These are phyloP conservation scores for Syzygium aqueum DNA, from an alignment of 345 rosid genomes.

Conservation along the genomic window DNA sequence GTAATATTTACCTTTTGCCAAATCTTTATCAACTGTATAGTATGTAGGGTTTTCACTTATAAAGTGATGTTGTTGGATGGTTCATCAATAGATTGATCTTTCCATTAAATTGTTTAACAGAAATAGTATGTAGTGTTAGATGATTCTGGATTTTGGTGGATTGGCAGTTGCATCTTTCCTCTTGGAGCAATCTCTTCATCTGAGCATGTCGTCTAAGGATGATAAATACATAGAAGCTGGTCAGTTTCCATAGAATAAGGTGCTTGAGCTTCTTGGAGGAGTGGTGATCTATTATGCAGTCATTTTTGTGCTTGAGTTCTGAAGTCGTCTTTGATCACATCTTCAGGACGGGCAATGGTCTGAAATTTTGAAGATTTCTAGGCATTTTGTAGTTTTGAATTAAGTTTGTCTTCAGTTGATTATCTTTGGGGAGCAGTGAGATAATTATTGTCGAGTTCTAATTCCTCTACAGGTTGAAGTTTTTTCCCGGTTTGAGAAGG, in stretches of 20 bases:
- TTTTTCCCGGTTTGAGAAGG: background rate
- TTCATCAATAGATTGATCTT: background rate
- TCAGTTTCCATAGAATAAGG: background rate
- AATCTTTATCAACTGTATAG: background rate
- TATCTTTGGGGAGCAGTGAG: no score
- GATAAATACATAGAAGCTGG: background rate
- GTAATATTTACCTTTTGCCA: background rate
- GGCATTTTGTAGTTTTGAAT: background rate
- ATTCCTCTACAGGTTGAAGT: background rate
- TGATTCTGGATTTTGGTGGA: background rate
- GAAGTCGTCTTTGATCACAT: background rate
- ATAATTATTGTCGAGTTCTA: background rate
- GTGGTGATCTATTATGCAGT: background rate
- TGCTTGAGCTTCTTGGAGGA: background rate
- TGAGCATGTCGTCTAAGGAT: no score
- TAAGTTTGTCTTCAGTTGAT: background rate
- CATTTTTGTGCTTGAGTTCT: background rate
- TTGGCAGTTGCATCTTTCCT: background rate
- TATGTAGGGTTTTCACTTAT: background rate
- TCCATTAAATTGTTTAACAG: background rate
- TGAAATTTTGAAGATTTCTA: background rate
- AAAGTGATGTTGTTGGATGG: background rate
- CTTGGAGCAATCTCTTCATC: no score
- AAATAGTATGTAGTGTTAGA: background rate
- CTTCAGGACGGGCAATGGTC: background rate